phyloP scores from a whole-genome alignment of 192 early-diverging fungal genomes.

The Coemansia sp. region DNA sequence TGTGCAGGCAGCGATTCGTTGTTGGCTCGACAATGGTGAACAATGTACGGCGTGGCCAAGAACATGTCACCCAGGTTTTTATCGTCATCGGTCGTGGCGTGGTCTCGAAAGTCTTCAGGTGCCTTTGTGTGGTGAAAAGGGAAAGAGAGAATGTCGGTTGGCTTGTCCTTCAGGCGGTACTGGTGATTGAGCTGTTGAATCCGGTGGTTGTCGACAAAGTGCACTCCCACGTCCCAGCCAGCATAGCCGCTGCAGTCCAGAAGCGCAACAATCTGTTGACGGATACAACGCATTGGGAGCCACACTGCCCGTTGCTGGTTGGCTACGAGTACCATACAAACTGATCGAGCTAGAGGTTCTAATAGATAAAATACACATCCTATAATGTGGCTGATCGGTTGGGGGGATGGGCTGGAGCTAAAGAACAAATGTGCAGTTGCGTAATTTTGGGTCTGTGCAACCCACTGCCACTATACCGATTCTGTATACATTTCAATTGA shows the following conservation, averaged over 20 bases:
- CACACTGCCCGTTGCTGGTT: conserved; percentile 42
- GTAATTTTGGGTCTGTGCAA: neutral
- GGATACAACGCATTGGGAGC: conserved; percentile 39
- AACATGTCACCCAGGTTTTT: conserved; percentile 63
- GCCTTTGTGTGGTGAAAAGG: conserved; percentile 54
- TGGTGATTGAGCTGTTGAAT: conserved; percentile 54
- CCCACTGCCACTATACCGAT: neutral
- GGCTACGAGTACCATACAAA: conserved; percentile 35
- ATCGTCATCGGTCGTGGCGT: conserved; percentile 46
- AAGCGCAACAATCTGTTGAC: conserved; percentile 39
- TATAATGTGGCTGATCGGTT: neutral
- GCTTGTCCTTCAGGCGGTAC: conserved; percentile 54
- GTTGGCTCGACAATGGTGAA: conserved; percentile 49
- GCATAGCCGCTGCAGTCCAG: conserved; percentile 54
- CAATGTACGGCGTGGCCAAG: conserved; percentile 58
- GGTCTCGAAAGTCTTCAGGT: conserved; percentile 20
- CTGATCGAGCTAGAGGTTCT: neutral
- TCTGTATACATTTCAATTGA: neutral
- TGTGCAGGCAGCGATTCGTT: conserved; percentile 49
- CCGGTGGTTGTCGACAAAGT: conserved; percentile 49
- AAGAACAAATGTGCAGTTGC: neutral
- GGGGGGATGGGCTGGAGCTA: too few species aligned
- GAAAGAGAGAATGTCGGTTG: conserved; percentile 67
- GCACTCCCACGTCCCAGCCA: conserved; percentile 63
- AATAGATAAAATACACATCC: neutral